phyloP scores from a whole-genome alignment of 2,329 filamentous ascomycete genomes.

The Emericellopsis atlantica region DNA sequence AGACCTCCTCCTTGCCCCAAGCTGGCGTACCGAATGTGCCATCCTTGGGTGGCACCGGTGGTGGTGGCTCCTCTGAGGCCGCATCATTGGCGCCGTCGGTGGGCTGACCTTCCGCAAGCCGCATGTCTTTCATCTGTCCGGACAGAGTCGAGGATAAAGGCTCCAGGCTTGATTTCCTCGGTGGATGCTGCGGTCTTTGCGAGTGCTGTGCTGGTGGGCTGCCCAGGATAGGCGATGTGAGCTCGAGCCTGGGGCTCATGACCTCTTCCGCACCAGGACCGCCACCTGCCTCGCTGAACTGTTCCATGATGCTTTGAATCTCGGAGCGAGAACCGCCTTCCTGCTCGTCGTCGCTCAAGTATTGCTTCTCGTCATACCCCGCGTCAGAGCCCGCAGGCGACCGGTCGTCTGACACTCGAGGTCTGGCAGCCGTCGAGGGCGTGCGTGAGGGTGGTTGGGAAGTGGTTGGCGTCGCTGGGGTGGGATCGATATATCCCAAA shows the following conservation, averaged over 20 bases:
- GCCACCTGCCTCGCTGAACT: constrained; percentile 68
- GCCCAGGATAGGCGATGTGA: constrained; percentile 67
- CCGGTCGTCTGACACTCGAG: constrained; percentile 26
- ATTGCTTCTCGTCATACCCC: constrained; percentile 44
- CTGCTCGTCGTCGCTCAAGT: constrained; percentile 47
- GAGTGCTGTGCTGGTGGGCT: constrained; percentile 57
- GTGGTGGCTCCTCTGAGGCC: constrained; percentile 29
- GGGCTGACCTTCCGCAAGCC: constrained; percentile 30
- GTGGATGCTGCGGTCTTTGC: constrained; percentile 49
- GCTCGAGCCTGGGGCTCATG: constrained; percentile 79
- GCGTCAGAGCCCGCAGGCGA: constrained; percentile 42
- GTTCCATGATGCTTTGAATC: constrained; percentile 96
- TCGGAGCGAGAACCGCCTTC: constrained; percentile 66
- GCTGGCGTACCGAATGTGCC: constrained; percentile 27
- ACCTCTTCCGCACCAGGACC: constrained; percentile 69
- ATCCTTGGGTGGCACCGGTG: constrained; percentile 50
- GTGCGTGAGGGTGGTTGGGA: constrained; percentile 47
- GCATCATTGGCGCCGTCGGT: constrained; percentile 22
- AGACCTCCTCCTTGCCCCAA: constrained; percentile 22
- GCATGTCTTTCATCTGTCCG: constrained; percentile 28
- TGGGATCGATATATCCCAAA: constrained; percentile 40
- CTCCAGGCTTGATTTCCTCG: constrained; percentile 77
- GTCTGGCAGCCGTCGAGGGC: constrained; percentile 39
- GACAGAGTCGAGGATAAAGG: constrained; percentile 41
- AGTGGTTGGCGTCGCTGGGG: constrained; percentile 40